Evolutionary conservation across 495 filamentous ascomycete genomes (phyloP).

Genomic region (Trichoderma asperelloides): DNA sequence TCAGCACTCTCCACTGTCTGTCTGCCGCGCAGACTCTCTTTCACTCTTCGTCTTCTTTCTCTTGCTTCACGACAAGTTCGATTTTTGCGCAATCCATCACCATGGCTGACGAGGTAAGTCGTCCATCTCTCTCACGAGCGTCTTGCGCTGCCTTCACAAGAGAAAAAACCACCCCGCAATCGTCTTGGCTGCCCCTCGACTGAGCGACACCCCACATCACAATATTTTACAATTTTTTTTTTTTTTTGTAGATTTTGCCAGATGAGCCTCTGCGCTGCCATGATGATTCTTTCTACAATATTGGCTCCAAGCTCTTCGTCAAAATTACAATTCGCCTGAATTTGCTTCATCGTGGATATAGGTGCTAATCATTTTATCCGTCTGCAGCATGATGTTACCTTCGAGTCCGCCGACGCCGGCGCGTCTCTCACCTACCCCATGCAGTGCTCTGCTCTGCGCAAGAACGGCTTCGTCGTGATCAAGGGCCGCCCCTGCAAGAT

Average conservation of each 20-base stretch:
- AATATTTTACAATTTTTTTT: slow-evolving; percentile 11
- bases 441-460: slow-evolving; percentile 98
- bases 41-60: slow-evolving; percentile 8
- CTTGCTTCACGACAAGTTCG: slow-evolving; percentile 10
- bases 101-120: slow-evolving; percentile 19
- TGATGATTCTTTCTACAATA: neutral
- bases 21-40: slow-evolving; percentile 6
- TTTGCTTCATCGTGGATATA: neutral
- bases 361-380: slow-evolving; percentile 16
- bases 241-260: slow-evolving; percentile 11
- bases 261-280: neutral
- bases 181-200: slow-evolving; percentile 4
- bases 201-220: slow-evolving; percentile 7
- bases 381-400: slow-evolving; percentile 77
- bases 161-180: slow-evolving; percentile 1
- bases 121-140: neutral
- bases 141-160: neutral
- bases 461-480: slow-evolving; percentile 97
- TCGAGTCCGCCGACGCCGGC: slow-evolving; percentile 87
- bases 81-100: slow-evolving; percentile 10
- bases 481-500: slow-evolving; percentile 99
- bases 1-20: slow-evolving; percentile 1
- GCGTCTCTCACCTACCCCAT: slow-evolving; percentile 90
- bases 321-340: neutral
- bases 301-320: neutral